Evolutionary conservation across 768 basidiomycete species (phyloP).

Genomic region (Leccinum subgranulosum): DNA sequence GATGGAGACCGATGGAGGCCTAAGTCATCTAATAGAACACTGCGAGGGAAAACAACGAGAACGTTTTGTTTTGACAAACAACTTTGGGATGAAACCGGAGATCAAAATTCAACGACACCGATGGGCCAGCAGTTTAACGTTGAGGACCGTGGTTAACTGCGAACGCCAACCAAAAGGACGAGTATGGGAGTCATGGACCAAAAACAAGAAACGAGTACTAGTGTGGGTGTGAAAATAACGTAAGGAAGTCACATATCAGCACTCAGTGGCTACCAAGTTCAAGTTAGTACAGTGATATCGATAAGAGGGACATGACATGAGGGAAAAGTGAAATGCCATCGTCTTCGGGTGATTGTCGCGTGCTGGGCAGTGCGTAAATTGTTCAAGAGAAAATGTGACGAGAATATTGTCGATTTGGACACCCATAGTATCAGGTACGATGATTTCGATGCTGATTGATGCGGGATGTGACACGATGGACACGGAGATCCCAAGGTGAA

Average conservation of each 20-base stretch:
- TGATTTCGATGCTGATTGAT: conserved; percentile 3
- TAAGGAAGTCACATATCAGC: background rate
- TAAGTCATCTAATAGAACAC: background rate
- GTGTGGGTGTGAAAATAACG: conserved; percentile 14
- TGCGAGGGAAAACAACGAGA: background rate
- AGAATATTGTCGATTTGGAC: background rate
- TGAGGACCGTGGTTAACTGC: background rate
- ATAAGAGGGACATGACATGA: conserved; percentile 1
- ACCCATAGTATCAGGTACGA: background rate
- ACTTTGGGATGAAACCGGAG: background rate
- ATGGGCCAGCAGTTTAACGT: background rate
- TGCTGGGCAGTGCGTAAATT: conserved; percentile 12
- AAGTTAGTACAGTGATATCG: background rate
- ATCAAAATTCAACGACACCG: background rate
- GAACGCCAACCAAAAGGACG: background rate
- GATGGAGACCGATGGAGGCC: background rate
- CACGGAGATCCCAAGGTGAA: conserved; percentile 8
- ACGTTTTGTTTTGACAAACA: background rate
- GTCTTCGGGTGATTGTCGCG: conserved; percentile 6
- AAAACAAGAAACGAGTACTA: conserved; percentile 4
- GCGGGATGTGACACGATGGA: conserved; percentile 9
- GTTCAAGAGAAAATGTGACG: background rate
- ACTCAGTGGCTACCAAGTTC: background rate
- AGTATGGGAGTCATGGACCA: conserved; percentile 1
- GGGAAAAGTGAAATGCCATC: conserved; percentile 1